Percentiles rank a stretch among this genome's conserved stretches.
phyloP scores from a whole-genome alignment of 805 yeast species.

The Monosporozyma siamensis region DNA sequence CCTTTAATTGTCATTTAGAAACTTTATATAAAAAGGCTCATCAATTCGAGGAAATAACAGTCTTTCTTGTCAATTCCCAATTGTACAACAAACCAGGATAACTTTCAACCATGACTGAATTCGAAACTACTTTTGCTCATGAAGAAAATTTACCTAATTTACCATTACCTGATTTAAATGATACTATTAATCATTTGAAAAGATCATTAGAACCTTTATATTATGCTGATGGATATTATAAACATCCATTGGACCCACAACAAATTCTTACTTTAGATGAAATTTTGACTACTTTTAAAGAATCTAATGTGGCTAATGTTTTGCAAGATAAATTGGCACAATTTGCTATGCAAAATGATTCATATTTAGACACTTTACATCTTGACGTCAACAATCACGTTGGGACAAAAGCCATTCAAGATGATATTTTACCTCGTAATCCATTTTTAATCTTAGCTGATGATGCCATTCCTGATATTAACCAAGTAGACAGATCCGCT shows the following conservation, averaged over 20 bases:
- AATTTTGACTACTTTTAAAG: conserved; percentile 38
- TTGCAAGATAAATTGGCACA: conserved; percentile 47
- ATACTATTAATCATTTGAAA: conserved; percentile 45
- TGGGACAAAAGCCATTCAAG: conserved; percentile 52
- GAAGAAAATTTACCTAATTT: conserved; percentile 39
- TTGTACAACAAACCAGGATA: too few species aligned
- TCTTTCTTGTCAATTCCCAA: too few species aligned
- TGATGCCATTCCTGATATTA: conserved; percentile 57
- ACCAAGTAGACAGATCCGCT: conserved; percentile 61
- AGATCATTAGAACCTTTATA: conserved; percentile 53
- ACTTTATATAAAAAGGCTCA: too few species aligned
- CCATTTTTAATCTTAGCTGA: conserved; percentile 68
- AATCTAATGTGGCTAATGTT: conserved; percentile 33
- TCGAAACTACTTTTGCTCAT: conserved; percentile 6
- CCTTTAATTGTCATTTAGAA: too few species aligned
- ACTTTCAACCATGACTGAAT: neutral
- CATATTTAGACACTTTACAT: conserved; percentile 45
- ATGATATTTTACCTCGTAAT: conserved; percentile 64
- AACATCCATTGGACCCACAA: conserved; percentile 21
- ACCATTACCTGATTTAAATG: conserved; percentile 50
- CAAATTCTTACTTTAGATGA: conserved; percentile 30
- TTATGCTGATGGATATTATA: conserved; percentile 40
- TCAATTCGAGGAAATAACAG: too few species aligned
- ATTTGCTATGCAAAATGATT: conserved; percentile 35
- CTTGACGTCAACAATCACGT: conserved; percentile 35